Evolutionary conservation across 441 rosid genomes (phyloP).

Genomic region (Syzygium malaccense): DNA sequence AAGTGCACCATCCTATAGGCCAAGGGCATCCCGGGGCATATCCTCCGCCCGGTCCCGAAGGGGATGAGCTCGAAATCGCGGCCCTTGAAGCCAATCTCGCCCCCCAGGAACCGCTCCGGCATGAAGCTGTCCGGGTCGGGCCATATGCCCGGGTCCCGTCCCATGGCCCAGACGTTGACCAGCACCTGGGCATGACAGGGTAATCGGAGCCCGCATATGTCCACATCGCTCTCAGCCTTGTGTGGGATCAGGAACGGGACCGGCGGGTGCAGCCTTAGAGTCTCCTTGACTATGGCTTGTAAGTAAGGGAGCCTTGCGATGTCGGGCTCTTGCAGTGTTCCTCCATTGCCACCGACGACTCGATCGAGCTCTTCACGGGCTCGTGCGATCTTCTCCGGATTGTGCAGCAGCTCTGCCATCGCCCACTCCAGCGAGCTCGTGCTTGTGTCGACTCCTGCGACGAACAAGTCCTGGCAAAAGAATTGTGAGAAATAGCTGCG

Average conservation of each 20-base stretch:
- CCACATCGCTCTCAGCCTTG: neutral
- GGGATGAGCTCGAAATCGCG: conserved; percentile 1
- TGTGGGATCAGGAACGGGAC: neutral
- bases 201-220: neutral
- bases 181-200: neutral
- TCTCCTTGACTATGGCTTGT: conserved; percentile 7
- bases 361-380: neutral
- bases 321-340: neutral
- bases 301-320: neutral
- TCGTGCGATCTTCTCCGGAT: neutral
- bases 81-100: neutral
- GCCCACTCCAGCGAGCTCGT: neutral
- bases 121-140: neutral
- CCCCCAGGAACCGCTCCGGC: neutral
- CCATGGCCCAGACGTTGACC: conserved; percentile 3
- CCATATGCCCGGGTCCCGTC: neutral
- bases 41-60: neutral
- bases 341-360: neutral
- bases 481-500: neutral
- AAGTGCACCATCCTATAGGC: neutral
- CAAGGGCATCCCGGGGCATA: neutral
- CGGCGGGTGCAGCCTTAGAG: neutral
- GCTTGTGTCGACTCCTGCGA: neutral
- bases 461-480: neutral
- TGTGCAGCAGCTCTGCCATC: neutral